These are phyloP conservation scores for Coemansia sp. DNA, from an alignment of 192 early-diverging fungal species.

Conservation along the genomic window DNA sequence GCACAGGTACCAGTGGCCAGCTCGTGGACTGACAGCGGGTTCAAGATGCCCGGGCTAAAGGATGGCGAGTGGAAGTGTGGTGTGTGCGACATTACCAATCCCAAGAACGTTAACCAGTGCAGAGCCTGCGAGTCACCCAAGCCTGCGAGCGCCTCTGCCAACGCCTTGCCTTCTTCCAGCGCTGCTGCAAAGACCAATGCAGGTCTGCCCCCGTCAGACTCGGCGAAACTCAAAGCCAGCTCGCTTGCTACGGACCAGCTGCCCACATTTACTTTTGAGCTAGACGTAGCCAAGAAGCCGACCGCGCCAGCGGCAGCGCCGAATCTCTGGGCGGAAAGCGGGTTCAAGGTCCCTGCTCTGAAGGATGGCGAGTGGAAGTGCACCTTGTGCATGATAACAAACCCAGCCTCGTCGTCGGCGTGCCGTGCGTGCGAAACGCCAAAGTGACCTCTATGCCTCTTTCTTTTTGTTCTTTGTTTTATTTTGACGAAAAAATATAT, in stretches of 20 bases:
- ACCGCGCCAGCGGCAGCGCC: constrained; percentile 1
- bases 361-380: constrained; percentile 35
- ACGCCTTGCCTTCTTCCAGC: not conserved
- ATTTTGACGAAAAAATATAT: not conserved
- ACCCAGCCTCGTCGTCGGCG: constrained; percentile 11
- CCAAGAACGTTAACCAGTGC: not conserved
- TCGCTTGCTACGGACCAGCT: constrained; percentile 18
- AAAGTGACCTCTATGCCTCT: constrained; percentile 1
- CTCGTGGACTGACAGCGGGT: constrained; percentile 12
- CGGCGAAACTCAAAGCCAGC: constrained; percentile 17
- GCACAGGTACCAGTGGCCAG: constrained; percentile 2
- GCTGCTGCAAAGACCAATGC: not conserved
- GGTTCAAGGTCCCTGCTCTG: constrained; percentile 4
- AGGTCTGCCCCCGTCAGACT: not conserved
- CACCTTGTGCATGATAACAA: constrained; percentile 17
- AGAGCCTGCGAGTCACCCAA: constrained; percentile 11
- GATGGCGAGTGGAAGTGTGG: constrained; percentile 23
- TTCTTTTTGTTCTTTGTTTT: not conserved
- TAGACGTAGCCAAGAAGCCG: constrained; percentile 28
- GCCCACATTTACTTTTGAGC: constrained; percentile 30
- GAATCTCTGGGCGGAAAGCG: constrained; percentile 8
- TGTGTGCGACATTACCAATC: constrained; percentile 9
- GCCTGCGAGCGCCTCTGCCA: not conserved
- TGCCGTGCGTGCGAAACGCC: constrained; percentile 32
- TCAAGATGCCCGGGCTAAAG: constrained; percentile 1